A percentile compares a stretch with the other conserved stretches of the same genome.
These are phyloP conservation scores for Naganishia cerealis DNA, from an alignment of 1,284 basidiomycete species.

Conservation along the genomic window DNA sequence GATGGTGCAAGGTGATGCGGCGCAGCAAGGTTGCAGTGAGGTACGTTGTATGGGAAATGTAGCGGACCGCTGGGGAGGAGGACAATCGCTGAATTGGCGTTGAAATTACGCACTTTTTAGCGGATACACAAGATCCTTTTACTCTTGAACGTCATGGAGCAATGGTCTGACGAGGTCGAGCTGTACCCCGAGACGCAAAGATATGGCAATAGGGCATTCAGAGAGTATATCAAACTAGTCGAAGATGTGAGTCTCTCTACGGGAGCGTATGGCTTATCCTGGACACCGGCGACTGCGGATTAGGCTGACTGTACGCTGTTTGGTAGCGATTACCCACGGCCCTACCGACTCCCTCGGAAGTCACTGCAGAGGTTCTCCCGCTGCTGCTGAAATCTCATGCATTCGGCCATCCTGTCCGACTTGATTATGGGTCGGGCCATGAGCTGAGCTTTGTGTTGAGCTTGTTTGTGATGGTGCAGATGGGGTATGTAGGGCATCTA, in stretches of 20 bases:
- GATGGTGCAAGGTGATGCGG: slow-evolving; percentile 36
- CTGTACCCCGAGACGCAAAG: slow-evolving; percentile 63
- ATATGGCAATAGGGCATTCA: slow-evolving; percentile 91
- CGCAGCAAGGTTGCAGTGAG: slow-evolving; percentile 29
- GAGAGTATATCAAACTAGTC: slow-evolving; percentile 78
- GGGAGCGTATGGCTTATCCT: not conserved
- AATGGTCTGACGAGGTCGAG: slow-evolving; percentile 8
- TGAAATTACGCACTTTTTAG: not conserved
- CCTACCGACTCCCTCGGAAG: slow-evolving; percentile 58
- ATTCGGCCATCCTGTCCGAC: slow-evolving; percentile 85
- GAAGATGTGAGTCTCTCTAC: slow-evolving; percentile 63
- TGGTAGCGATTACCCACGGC: slow-evolving; percentile 64
- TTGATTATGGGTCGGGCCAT: slow-evolving; percentile 97
- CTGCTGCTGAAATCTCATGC: slow-evolving; percentile 56
- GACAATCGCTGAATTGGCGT: not conserved
- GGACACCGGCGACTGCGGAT: slow-evolving; percentile 3
- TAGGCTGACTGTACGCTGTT: slow-evolving; percentile 18
- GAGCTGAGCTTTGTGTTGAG: slow-evolving; percentile 85
- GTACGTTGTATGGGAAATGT: slow-evolving; percentile 32
- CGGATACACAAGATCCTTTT: slow-evolving; percentile 20
- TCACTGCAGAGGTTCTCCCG: slow-evolving; percentile 62
- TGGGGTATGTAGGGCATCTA: slow-evolving; percentile 43
- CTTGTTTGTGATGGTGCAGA: slow-evolving; percentile 56
- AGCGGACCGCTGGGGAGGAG: not conserved
- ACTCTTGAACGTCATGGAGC: not conserved